Evolutionary conservation across 164 flowering plant genomes (phyloP).

Genomic region (Kalanchoe fedtschenkoi): DNA sequence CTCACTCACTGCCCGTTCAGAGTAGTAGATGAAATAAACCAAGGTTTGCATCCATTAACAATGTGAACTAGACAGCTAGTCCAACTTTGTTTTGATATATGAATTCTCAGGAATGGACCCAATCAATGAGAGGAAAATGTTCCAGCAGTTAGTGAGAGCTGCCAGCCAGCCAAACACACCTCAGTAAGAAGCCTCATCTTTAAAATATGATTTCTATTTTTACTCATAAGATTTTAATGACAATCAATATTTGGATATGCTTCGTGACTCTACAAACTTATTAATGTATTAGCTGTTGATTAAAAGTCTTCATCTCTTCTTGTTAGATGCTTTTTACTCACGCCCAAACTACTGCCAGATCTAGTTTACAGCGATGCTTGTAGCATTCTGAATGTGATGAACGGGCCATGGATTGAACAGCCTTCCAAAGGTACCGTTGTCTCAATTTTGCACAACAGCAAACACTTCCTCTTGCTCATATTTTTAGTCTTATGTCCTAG

Average conservation of each 20-base stretch:
- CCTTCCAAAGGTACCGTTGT: slow-evolving; percentile 48
- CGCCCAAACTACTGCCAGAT: slow-evolving; percentile 81
- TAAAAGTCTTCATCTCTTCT: background rate
- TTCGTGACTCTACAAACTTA: background rate
- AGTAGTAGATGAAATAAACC: slow-evolving; percentile 97
- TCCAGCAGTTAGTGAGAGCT: slow-evolving; percentile 91
- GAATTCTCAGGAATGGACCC: slow-evolving; percentile 81
- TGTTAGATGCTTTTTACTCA: slow-evolving; percentile 75
- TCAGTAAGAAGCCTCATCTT: slow-evolving; percentile 47
- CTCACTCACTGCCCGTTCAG: slow-evolving; percentile 94
- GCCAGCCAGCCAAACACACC: slow-evolving; percentile 91
- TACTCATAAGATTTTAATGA: background rate
- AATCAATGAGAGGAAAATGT: slow-evolving; percentile 94
- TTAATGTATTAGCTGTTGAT: background rate
- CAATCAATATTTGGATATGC: background rate
- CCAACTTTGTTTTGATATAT: slow-evolving; percentile 6
- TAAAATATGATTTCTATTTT: background rate
- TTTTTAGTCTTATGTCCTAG: background rate
- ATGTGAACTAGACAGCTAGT: background rate
- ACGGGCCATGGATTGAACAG: slow-evolving; percentile 83
- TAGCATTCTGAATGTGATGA: slow-evolving; percentile 69
- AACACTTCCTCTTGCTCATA: background rate
- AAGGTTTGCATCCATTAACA: slow-evolving; percentile 37
- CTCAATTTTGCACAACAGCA: background rate
- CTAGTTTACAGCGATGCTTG: slow-evolving; percentile 75